Base-by-base conservation (phyloP, 345 rosid genomes). In the Acer campestre region DNA sequence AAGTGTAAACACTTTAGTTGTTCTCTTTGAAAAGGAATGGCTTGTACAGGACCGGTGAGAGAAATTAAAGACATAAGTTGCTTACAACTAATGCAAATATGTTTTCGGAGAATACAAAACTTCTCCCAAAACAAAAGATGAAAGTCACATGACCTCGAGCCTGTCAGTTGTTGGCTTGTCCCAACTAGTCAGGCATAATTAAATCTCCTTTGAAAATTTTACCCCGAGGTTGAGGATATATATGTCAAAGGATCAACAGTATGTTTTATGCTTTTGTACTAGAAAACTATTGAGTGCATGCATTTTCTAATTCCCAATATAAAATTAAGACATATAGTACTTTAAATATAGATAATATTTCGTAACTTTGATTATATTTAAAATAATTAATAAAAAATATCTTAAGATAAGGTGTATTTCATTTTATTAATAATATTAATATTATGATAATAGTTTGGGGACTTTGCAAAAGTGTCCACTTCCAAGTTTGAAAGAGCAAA, bases 21-120 rank as follows among this genome's bases (percentile, higher is more conserved):
- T 4, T 44, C 90, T 78, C 84, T 82, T 82, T 75, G 78, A 77
- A 86, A 86, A 84, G 82, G 58, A 63, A 40, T 53, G 7, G 66
- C 75, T 72, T 71, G 82, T 66, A 77, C 61, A 78, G 81, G 40
- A 70, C 22, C 38, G n/a, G 61, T 7, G 63, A 71, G 67, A 73
- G 40, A 58, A 69, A 29, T 16, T 35, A 59, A 61, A 38, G 48
- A 31, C 65, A 49, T 49, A 63, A 49, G 83, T 70, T 80, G 81
- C 62, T 70, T 62, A 53, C 56, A 74, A 64, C 79, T 64, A 73
- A 61, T 73, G 76, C 38, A 6, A 7, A 10, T 56, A 46, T 27
- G 18, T 48, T 23, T 4, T 23, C 14, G 7, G 14, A 25, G 14
- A 40, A 46, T 9, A 72, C 23, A 12, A 68, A n/a, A n/a, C n/a